Conservation (phyloP, 2,329 filamentous ascomycete species). For the Lachnellula occidentalis region DNA sequence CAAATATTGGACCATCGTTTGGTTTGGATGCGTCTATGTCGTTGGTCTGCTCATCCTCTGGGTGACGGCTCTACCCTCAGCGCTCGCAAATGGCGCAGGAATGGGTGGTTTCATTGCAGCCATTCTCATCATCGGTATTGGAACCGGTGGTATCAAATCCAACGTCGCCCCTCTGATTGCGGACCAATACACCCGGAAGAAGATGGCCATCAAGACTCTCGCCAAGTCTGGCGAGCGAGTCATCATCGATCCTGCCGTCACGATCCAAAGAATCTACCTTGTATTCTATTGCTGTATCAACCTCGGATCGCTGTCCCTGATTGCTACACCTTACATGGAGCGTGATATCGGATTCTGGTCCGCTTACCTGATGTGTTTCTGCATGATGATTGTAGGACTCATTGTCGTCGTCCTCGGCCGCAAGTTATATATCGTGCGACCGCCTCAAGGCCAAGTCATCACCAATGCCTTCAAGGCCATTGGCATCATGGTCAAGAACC, state of each 20-base stretch:
- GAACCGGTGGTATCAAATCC: slow-evolving; percentile 54
- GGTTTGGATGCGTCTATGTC: slow-evolving; percentile 41
- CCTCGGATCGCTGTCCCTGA: slow-evolving; percentile 48
- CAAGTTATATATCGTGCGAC: slow-evolving; percentile 50
- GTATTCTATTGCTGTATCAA: slow-evolving; percentile 66
- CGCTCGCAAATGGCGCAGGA: slow-evolving; percentile 36
- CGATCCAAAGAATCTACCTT: slow-evolving; percentile 40
- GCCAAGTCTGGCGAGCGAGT: slow-evolving; percentile 50
- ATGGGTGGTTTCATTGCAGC: slow-evolving; percentile 48
- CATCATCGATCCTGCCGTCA: slow-evolving; percentile 54
- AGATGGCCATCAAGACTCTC: slow-evolving; percentile 39
- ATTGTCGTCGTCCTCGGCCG: slow-evolving; percentile 44
- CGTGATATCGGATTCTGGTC: slow-evolving; percentile 45
- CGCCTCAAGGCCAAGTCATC: slow-evolving; percentile 57
- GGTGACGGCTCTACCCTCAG: slow-evolving; percentile 46
- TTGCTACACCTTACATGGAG: slow-evolving; percentile 38
- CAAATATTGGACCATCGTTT: slow-evolving; percentile 56
- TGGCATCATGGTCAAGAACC: slow-evolving; percentile 46
- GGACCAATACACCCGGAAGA: slow-evolving; percentile 46
- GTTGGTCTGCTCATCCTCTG: slow-evolving; percentile 50
- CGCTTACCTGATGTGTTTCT: slow-evolving; percentile 41
- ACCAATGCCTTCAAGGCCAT: slow-evolving; percentile 59
- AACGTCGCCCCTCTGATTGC: slow-evolving; percentile 61
- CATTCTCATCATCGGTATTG: slow-evolving; percentile 41
- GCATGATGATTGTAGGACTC: slow-evolving; percentile 51